Base-by-base conservation (phyloP, 352 stramenopile species). In the Blastocystis sp. region DNA sequence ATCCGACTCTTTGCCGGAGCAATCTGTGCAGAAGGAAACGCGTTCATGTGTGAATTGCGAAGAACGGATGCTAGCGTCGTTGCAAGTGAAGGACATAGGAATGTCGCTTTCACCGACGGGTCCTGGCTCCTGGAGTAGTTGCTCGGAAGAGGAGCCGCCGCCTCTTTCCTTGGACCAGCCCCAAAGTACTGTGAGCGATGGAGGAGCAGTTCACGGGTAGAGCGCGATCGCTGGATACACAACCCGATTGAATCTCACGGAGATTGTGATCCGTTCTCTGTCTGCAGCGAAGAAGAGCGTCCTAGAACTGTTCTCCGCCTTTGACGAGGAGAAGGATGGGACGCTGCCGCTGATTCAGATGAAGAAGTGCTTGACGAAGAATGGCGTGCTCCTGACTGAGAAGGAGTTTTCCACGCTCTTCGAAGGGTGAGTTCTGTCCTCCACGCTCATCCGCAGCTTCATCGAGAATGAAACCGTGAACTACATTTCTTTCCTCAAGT, bases 401-500 rank as follows among this genome's bases (percentile, higher is more conserved):
- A 45, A 19, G 2, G 71, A 81, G 40, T 81, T 81, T 45, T 21
- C 40, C 14, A 40, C 66, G 10, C 48, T 81, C 14, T 81, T 81
- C 54, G 48, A 54, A 11, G 45, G 71, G 71, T 81, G 66, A 14
- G 10, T 43, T n/a, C 4, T 42, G 17, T 17, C 7, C 3, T 52
- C 3, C 54, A 17, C n/a, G 40, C 6, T 81, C 21, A n/a, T 28
- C 7, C n/a, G 21, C 52, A 81, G 71, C 34, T 81, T 81, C 52
- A 63, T 43, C 14, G 24, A 64, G 17, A 21, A 64, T 9, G 14
- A 66, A 4, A 68, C 17, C 28, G 71, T 81, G 38, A 64, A 81
- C 48, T 81, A 81, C 43, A 63, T 81, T 48, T 34, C 21, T 38
- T 81, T 81, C 66, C 48, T 81, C 24, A 54, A 64, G 14, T 81